Conservation (phyloP, 352 stramenopile genomes). For the Blastocystis sp. region DNA sequence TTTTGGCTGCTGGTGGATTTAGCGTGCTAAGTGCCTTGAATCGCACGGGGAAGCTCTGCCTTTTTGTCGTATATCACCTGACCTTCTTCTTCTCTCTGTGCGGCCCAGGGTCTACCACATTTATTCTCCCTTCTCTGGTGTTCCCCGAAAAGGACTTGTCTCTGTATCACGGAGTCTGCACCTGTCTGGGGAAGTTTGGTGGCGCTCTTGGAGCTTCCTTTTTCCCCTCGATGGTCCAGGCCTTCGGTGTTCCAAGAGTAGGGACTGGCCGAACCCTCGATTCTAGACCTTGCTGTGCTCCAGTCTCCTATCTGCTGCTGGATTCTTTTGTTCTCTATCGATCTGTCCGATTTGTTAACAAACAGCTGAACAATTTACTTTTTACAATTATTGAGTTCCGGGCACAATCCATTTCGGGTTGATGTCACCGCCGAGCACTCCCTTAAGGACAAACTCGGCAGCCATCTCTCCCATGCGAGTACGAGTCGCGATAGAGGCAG, state of each 20-base stretch:
- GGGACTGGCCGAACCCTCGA: not conserved
- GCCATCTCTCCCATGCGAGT: conserved; percentile 63
- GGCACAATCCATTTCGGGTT: conserved; percentile 56
- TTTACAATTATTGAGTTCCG: conserved; percentile 23
- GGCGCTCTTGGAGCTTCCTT: conserved; percentile 11
- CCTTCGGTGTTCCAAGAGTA: not conserved
- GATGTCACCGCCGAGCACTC: conserved; percentile 33
- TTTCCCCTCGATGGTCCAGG: not conserved
- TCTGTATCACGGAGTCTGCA: conserved; percentile 35
- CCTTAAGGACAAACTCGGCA: conserved; percentile 58
- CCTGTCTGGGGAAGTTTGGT: conserved; percentile 41
- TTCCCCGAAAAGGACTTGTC: not conserved
- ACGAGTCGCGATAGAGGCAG: conserved; percentile 69
- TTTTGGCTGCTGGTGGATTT: not conserved
- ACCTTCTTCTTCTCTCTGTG: conserved; percentile 54
- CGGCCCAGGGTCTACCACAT: conserved; percentile 11
- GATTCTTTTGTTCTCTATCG: not conserved
- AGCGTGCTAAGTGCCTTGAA: not conserved
- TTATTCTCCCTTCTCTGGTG: conserved; percentile 29
- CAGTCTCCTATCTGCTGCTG: not conserved
- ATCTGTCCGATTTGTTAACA: not conserved
- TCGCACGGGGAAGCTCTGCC: not conserved
- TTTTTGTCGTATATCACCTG: conserved; percentile 26
- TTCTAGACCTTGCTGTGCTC: not conserved
- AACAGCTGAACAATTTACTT: not conserved